Base-by-base conservation (phyloP, 106 monocot genomes). In the Acorus calamus region DNA sequence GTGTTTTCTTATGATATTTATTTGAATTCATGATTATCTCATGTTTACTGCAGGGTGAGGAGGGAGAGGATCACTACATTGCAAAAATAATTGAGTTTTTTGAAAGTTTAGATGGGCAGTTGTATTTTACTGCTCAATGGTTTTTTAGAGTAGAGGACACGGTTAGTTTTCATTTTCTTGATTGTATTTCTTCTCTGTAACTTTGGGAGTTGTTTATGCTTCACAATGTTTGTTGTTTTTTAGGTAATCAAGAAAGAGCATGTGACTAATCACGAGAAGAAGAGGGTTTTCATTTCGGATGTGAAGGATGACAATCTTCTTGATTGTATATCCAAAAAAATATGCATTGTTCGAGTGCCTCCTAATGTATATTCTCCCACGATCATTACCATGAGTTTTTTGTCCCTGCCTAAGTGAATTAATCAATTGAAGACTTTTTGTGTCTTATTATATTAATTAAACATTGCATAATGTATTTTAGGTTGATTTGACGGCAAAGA, bases 251-350 rank as follows among this genome's bases (percentile, higher is more conserved):
- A 81, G 11, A 42, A 28, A 28, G 28, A 44, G 14, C 55, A 65
- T 68, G 49, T 44, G 1, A 1, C 8, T 44, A 5, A 5, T 13
- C 81, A 72, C 50, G 81, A 81, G 8, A 8, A 11, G 4, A 55
- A 54, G n/a, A 63, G 81, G 42, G 62, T 81, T 46, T 81, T 81
- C 44, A 50, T 81, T 11, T 81, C 81, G 1, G 72, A 81, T n/a
- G 81, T 76, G 42, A 76, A 54, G 47, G 73, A 81, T 69, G 81
- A 76, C 4, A 81, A 81, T 50, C 12, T 59, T 0, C 49, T 81
- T 14, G 76, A 81, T 52, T 81, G 81, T 14, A 50, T 81, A 0
- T 68, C 71, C 2, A 60, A 72, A 2, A 81, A 76, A 55, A 57
- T 81, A 11, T 58, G 63, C 9, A 76, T 81, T 44, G 68, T 64